Evolutionary conservation across 2,329 filamentous ascomycete genomes (phyloP).

Genomic region (Raffaelea arxii): DNA sequence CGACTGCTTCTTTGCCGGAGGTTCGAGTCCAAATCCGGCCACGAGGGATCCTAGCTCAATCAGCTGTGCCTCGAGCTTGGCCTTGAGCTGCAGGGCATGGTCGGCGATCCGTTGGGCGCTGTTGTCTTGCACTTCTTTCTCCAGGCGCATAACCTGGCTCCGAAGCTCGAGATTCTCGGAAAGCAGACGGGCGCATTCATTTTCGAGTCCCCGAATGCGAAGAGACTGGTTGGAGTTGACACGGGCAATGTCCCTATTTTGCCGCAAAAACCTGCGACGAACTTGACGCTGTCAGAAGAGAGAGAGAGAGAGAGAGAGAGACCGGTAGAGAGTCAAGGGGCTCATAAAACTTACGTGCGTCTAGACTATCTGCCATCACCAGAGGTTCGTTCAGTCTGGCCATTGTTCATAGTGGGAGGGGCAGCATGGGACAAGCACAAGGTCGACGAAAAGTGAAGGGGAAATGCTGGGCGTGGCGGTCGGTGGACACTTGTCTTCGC

Average conservation of each 20-base stretch:
- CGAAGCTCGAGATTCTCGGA: constrained; percentile 71
- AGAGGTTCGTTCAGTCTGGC: constrained; percentile 71
- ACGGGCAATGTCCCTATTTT: constrained; percentile 76
- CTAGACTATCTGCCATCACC: constrained; percentile 57
- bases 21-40: constrained; percentile 52
- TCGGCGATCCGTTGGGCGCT: constrained; percentile 50
- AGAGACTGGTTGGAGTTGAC: constrained; percentile 69
- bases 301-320: neutral
- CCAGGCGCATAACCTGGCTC: constrained; percentile 58
- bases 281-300: constrained; percentile 35
- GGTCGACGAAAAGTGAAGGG: no score
- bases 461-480: no score
- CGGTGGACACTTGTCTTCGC: no score
- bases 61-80: constrained; percentile 62
- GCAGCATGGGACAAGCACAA: neutral
- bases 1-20: constrained; percentile 39
- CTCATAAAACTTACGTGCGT: constrained; percentile 49
- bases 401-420: constrained; percentile 43
- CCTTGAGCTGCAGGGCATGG: constrained; percentile 59
- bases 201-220: constrained; percentile 66
- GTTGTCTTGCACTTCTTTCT: constrained; percentile 56
- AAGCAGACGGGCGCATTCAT: constrained; percentile 63
- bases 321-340: neutral
- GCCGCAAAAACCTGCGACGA: constrained; percentile 67
- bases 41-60: constrained; percentile 60